A percentile compares a stretch with the other conserved stretches of the same genome.
Conservation (phyloP, 257 asterid species). For the Penstemon davidsonii region DNA sequence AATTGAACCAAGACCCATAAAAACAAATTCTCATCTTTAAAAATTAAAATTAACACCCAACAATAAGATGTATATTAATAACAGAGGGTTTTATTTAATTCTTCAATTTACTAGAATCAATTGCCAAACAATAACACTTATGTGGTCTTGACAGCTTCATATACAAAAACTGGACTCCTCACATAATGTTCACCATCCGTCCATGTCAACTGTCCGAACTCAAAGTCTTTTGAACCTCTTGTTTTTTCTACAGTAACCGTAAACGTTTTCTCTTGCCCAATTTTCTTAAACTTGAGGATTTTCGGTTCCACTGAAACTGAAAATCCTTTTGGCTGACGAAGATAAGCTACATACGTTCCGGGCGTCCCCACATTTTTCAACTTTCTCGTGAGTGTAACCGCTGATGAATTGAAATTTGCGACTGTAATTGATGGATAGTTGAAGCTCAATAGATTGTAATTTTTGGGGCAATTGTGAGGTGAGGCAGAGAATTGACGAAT, state of each 20-base stretch:
- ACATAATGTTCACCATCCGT: conserved; percentile 46
- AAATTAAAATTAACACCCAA: too few relatives aligned
- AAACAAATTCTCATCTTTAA: too few relatives aligned
- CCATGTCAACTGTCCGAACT: conserved; percentile 57
- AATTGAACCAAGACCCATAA: too few relatives aligned
- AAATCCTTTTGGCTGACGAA: conserved; percentile 39
- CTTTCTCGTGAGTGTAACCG: conserved; percentile 37
- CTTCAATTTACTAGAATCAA: not conserved
- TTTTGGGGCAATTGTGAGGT: conserved; percentile 38
- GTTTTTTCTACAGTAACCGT: conserved; percentile 29
- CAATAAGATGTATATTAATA: too few relatives aligned
- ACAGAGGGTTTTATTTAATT: too few relatives aligned
- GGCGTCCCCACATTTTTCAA: conserved; percentile 60
- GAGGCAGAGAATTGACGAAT: conserved; percentile 16
- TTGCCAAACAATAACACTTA: not conserved
- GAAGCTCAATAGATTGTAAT: conserved; percentile 33
- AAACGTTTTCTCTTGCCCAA: conserved; percentile 54
- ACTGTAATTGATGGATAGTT: conserved; percentile 59
- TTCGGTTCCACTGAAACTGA: conserved; percentile 40
- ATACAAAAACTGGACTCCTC: conserved; percentile 41
- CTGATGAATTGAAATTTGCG: not conserved
- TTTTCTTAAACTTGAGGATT: conserved; percentile 28
- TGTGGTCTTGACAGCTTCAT: too few relatives aligned
- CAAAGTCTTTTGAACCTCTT: not conserved
- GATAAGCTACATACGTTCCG: conserved; percentile 32